Conservation (phyloP, 148 eudicot genomes). For the Cornus florida region DNA sequence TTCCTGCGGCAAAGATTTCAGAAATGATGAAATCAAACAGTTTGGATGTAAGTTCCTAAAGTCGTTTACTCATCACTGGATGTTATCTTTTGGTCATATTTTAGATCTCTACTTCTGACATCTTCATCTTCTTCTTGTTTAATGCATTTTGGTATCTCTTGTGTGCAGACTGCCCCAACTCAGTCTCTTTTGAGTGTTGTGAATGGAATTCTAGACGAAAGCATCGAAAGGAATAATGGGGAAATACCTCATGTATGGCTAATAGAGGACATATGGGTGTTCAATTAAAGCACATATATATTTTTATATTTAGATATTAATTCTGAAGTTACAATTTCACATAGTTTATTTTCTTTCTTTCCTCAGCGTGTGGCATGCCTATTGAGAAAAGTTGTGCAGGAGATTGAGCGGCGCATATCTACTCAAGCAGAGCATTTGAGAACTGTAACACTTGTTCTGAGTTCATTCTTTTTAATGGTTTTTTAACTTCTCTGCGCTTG, state of each 20-base stretch:
- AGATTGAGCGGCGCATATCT: constrained; percentile 85
- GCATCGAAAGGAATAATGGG: constrained; percentile 71
- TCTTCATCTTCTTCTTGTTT: constrained; percentile 11
- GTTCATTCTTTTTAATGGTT: not conserved
- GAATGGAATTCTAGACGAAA: constrained; percentile 83
- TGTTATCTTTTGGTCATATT: not conserved
- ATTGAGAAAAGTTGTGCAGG: constrained; percentile 91
- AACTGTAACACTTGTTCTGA: constrained; percentile 46
- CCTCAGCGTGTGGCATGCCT: constrained; percentile 83
- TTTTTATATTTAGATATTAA: not conserved
- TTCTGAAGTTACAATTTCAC: constrained; percentile 8
- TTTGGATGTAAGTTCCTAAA: constrained; percentile 65
- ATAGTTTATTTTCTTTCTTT: constrained; percentile 11
- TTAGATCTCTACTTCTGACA: not conserved
- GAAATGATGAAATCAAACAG: constrained; percentile 87
- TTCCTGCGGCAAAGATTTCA: constrained; percentile 73
- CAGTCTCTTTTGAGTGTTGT: constrained; percentile 88
- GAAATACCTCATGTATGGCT: constrained; percentile 84
- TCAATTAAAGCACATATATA: not conserved
- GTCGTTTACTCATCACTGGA: not conserved
- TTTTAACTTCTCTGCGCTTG: not conserved
- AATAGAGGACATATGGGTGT: not conserved
- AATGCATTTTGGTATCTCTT: constrained; percentile 9
- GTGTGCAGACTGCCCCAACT: constrained; percentile 91
- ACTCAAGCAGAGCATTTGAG: constrained; percentile 91